Conservation (phyloP, 768 basidiomycete genomes). For the Suillus clintonianus region DNA sequence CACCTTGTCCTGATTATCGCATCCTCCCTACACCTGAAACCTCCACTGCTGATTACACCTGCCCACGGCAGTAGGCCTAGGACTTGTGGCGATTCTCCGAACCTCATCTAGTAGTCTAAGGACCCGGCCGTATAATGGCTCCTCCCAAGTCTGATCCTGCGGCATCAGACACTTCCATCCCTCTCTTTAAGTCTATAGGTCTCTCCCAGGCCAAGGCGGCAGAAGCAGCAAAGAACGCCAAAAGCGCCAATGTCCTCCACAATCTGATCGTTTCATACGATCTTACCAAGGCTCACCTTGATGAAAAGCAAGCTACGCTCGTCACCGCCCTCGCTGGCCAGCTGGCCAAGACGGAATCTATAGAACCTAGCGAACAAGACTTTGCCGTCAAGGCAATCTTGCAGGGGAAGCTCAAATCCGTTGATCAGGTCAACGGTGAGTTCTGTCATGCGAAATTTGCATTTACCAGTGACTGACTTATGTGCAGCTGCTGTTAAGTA, state of each 20-base stretch:
- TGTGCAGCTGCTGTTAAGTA: conserved; percentile 62
- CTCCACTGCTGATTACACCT: too few species aligned
- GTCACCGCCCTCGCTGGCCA: conserved; percentile 66
- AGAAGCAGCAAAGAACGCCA: conserved; percentile 81
- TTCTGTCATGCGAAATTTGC: conserved; percentile 7
- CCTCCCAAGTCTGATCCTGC: not conserved
- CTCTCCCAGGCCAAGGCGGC: conserved; percentile 74
- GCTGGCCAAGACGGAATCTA: conserved; percentile 51
- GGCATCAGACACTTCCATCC: conserved; percentile 14
- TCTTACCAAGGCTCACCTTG: conserved; percentile 48
- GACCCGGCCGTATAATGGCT: not conserved
- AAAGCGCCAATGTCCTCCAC: conserved; percentile 69
- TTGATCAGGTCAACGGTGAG: conserved; percentile 88
- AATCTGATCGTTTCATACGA: conserved; percentile 64
- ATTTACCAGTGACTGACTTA: conserved; percentile 5
- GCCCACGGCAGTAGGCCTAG: too few species aligned
- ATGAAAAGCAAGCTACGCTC: conserved; percentile 78
- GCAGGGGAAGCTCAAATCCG: conserved; percentile 71
- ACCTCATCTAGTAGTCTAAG: not conserved
- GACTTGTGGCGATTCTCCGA: not conserved
- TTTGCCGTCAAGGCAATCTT: conserved; percentile 71
- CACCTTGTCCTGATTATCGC: not conserved
- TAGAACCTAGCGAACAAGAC: conserved; percentile 55
- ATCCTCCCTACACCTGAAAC: too few species aligned
- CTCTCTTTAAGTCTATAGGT: conserved; percentile 76